phyloP scores from a whole-genome alignment of 2,329 filamentous ascomycete genomes.

The Claviceps pusilla region DNA sequence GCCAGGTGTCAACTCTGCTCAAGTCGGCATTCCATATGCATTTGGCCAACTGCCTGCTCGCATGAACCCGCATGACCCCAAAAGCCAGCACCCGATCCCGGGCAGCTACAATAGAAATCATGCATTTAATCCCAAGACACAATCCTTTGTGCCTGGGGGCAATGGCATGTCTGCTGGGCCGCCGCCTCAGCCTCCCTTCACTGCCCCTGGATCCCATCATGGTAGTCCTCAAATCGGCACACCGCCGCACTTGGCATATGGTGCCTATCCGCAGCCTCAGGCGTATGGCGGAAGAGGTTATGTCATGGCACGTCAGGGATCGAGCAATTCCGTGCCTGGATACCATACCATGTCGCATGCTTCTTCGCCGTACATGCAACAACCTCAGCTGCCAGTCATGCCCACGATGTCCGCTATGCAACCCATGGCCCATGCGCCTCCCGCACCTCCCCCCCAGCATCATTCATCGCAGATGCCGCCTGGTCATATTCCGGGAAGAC shows the following conservation, averaged over 20 bases:
- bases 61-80: slow-evolving; percentile 53
- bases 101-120: slow-evolving; percentile 66
- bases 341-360: slow-evolving; percentile 31
- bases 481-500: slow-evolving; percentile 31
- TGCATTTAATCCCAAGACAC: slow-evolving; percentile 85
- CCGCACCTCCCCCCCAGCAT: slow-evolving; percentile 12
- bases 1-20: slow-evolving; percentile 13
- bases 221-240: slow-evolving; percentile 39
- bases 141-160: slow-evolving; percentile 65
- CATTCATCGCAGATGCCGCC: slow-evolving; percentile 28
- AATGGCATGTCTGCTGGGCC: slow-evolving; percentile 34
- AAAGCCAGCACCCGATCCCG: slow-evolving; percentile 67
- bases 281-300: slow-evolving; percentile 34
- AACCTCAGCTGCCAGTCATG: slow-evolving; percentile 4
- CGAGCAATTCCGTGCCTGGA: slow-evolving; percentile 36
- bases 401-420: slow-evolving; percentile 8
- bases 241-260: slow-evolving; percentile 35
- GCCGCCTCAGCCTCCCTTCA: slow-evolving; percentile 32
- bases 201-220: slow-evolving; percentile 33
- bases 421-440: slow-evolving; percentile 23
- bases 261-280: slow-evolving; percentile 32
- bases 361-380: slow-evolving; percentile 16
- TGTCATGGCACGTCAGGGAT: slow-evolving; percentile 41
- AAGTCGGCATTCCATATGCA: slow-evolving; percentile 43
- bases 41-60: slow-evolving; percentile 66